Evolutionary conservation across 371 early-diverging fungal genomes (phyloP).

Genomic region (Rhizopus microsporus): DNA sequence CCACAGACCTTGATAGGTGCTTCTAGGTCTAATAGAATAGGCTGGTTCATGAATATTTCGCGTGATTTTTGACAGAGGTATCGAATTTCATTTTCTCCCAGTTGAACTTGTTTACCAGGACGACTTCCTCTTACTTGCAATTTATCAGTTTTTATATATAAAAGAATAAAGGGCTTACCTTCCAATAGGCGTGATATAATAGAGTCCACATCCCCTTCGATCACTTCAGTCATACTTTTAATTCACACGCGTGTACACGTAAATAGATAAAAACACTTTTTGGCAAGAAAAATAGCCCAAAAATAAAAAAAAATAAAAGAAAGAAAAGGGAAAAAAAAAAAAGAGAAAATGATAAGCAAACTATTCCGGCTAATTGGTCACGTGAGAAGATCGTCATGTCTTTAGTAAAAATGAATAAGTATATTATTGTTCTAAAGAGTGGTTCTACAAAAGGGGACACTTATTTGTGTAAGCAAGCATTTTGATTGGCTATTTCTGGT

Average conservation of each 20-base stretch:
- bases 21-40: slow-evolving; percentile 91
- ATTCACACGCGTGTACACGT: background rate
- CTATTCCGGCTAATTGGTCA: background rate
- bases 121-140: slow-evolving; percentile 86
- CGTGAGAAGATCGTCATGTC: background rate
- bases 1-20: slow-evolving; percentile 97
- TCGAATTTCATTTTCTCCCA: slow-evolving; percentile 84
- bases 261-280: no score
- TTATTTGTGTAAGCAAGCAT: no score
- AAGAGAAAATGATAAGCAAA: no score
- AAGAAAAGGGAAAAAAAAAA: no score
- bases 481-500: no score
- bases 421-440: no score
- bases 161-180: slow-evolving; percentile 22
- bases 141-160: background rate
- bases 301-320: no score
- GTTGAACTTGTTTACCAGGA: slow-evolving; percentile 85
- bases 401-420: background rate
- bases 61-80: slow-evolving; percentile 86
- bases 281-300: background rate
- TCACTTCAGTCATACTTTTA: slow-evolving; percentile 26
- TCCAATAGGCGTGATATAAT: slow-evolving; percentile 33
- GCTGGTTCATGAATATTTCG: slow-evolving; percentile 92
- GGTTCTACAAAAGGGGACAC: no score
- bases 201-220: slow-evolving; percentile 32